Evolutionary conservation across 441 rosid species (phyloP).

Genomic region (Pelargonium myrrhifolium): DNA sequence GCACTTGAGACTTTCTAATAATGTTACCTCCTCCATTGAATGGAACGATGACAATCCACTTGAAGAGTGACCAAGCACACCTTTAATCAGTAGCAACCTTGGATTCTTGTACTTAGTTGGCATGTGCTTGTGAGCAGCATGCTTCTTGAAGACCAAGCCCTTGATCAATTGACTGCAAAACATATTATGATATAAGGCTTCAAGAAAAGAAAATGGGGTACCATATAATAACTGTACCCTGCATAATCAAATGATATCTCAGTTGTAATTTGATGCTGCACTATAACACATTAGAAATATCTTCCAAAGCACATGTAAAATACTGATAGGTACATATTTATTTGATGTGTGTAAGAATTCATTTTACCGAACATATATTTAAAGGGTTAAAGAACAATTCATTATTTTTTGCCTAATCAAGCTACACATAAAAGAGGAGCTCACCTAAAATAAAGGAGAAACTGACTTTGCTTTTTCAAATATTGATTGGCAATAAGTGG

Average conservation of each 20-base stretch:
- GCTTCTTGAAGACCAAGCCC: slow-evolving; percentile 92
- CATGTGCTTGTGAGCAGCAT: slow-evolving; percentile 98
- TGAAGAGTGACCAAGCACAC: slow-evolving; percentile 65
- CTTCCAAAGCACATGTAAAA: neutral
- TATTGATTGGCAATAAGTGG: neutral
- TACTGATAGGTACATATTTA: neutral
- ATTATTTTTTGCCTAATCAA: neutral
- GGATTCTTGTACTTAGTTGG: slow-evolving; percentile 70
- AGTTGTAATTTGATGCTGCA: neutral
- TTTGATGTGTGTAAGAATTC: neutral
- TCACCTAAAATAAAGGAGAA: too few relatives aligned
- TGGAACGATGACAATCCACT: slow-evolving; percentile 67
- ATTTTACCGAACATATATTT: neutral
- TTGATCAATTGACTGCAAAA: slow-evolving; percentile 68
- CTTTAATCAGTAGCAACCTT: slow-evolving; percentile 61
- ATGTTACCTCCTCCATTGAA: slow-evolving; percentile 62
- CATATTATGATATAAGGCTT: neutral
- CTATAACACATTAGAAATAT: neutral
- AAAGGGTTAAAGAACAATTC: neutral
- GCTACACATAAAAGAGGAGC: too few relatives aligned
- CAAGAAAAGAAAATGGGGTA: neutral
- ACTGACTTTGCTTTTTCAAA: too few relatives aligned
- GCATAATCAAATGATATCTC: neutral
- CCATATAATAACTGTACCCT: neutral
- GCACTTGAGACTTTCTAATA: slow-evolving; percentile 10